Conservation (phyloP, 306 rosid species). For the Vicia villosa region DNA sequence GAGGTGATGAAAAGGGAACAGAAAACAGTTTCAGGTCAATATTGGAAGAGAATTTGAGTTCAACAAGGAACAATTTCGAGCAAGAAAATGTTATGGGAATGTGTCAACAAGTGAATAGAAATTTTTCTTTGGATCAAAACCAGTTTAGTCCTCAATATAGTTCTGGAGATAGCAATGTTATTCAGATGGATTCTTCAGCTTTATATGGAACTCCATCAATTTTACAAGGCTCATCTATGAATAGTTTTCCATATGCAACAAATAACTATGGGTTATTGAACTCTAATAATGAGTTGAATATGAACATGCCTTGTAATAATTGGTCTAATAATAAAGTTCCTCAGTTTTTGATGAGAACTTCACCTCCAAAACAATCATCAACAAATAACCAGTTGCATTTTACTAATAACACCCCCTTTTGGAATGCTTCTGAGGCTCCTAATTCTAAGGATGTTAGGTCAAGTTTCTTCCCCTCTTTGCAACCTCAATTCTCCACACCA, state of each 20-base stretch:
- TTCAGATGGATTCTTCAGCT: slow-evolving; percentile 55
- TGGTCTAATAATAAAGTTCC: slow-evolving; percentile 75
- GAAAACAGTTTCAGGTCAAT: slow-evolving; percentile 70
- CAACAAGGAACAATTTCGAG: slow-evolving; percentile 54
- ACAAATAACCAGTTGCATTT: slow-evolving; percentile 68
- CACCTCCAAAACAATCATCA: slow-evolving; percentile 69
- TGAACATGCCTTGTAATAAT: slow-evolving; percentile 35
- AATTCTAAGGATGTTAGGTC: slow-evolving; percentile 62
- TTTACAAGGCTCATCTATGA: slow-evolving; percentile 34
- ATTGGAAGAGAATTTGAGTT: slow-evolving; percentile 67
- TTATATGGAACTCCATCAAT: slow-evolving; percentile 58
- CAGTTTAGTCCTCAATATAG: slow-evolving; percentile 81
- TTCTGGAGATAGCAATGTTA: slow-evolving; percentile 46
- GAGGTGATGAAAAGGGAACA: slow-evolving; percentile 64
- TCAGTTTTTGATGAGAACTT: slow-evolving; percentile 67
- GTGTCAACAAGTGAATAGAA: slow-evolving; percentile 55
- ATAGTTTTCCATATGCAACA: slow-evolving; percentile 45
- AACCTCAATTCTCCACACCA: slow-evolving; percentile 54
- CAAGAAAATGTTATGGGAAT: slow-evolving; percentile 61
- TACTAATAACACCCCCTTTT: slow-evolving; percentile 77
- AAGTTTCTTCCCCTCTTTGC: slow-evolving; percentile 65
- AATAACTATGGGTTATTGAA: slow-evolving; percentile 53
- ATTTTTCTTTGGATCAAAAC: slow-evolving; percentile 68
- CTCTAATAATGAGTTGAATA: slow-evolving; percentile 47
- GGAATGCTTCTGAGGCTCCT: slow-evolving; percentile 79